Evolutionary conservation across 208 protist genomes (phyloP).

Genomic region (Trypanosomatidae sp.): DNA sequence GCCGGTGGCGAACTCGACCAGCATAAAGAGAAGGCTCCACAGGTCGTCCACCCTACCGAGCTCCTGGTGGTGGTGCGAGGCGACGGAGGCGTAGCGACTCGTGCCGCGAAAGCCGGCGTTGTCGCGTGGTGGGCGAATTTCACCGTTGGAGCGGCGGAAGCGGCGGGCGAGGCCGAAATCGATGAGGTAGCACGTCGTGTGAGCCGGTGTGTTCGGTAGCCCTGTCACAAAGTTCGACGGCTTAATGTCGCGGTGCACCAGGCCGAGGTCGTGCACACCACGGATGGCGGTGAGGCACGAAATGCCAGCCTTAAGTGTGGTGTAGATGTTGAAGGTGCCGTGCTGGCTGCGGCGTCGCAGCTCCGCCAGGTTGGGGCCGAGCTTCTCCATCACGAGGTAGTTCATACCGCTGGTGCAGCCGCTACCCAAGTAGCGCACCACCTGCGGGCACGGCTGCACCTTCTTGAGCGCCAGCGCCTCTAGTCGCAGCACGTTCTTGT

Average conservation of each 20-base stretch:
- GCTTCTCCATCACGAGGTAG: slow-evolving; percentile 97
- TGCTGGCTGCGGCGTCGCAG: slow-evolving; percentile 81
- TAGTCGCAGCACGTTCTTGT: slow-evolving; percentile 95
- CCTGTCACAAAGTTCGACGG: slow-evolving; percentile 97
- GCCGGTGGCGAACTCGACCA: slow-evolving; percentile 96
- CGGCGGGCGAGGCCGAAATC: slow-evolving; percentile 97
- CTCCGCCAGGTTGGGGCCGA: slow-evolving; percentile 96
- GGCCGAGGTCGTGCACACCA: slow-evolving; percentile 93
- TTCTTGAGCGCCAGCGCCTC: slow-evolving; percentile 97
- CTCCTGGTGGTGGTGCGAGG: slow-evolving; percentile 94
- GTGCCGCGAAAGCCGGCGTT: slow-evolving; percentile 95
- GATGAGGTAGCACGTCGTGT: slow-evolving; percentile 92
- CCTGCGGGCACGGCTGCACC: slow-evolving; percentile 92
- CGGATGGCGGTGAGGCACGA: slow-evolving; percentile 96
- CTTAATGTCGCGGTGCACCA: slow-evolving; percentile 98
- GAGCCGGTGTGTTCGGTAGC: slow-evolving; percentile 59
- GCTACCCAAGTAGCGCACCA: slow-evolving; percentile 94
- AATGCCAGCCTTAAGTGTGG: slow-evolving; percentile 92
- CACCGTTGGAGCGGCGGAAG: slow-evolving; percentile 85
- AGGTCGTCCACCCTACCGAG: slow-evolving; percentile 96
- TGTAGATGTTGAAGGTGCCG: slow-evolving; percentile 92
- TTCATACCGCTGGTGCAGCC: slow-evolving; percentile 93
- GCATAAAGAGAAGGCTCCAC: slow-evolving; percentile 97
- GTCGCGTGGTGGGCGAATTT: slow-evolving; percentile 87
- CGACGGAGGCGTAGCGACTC: slow-evolving; percentile 96